Evolutionary conservation across 2,329 filamentous ascomycete genomes (phyloP), one percentile per base, ranked within the genome.

Genomic region (Neonectria magnoliae): DNA sequence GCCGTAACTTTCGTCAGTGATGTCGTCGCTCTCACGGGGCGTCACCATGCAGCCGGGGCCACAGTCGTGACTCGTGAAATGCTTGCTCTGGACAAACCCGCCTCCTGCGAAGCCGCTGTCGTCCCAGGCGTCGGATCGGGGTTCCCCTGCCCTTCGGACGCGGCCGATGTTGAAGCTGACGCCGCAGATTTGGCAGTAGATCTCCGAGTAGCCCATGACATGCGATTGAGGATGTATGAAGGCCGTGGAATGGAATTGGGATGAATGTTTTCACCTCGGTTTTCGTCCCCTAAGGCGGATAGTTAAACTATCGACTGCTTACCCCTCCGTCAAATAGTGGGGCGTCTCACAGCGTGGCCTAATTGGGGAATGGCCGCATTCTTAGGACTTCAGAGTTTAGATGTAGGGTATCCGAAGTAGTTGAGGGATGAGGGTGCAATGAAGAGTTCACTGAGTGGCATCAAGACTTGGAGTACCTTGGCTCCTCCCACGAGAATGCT

Each of bases 121-220:
- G 3, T 52, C 51, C 70, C 68, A 71, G 9, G 64, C 69, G 9
- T 68, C 67, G 52, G 57, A 60, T 5, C 60, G 55, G 20, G 70
- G 69, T 22, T 77, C 75, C 2, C 54, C 58, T 1, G 44, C 45
- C 5, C 66, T 70, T 3, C 73, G 69, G 20, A 64, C 59, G 6
- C 75, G 73, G 14, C 63, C 66, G 29, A 77, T 72, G 45, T 73
- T 75, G 62, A 73, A 76, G n/a, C 71, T 73, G n/a, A 77, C 73
- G 29, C 70, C 70, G 41, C 73, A 75, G 13, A 75, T 63, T 9
- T 74, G 70, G 62, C 73, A 75, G n/a, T 64, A 33, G 2, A 70
- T 33, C 44, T 74, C 71, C 8, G 42, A 56, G 45, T 64, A 60
- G 16, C 51, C 61, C 67, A 68, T 68, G 11, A 3, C 5, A 36